Evolutionary conservation across 2,329 filamentous ascomycete genomes (phyloP), one percentile per base, ranked within the genome.

Genomic region (Zelopaecilomyces penicillatus): DNA sequence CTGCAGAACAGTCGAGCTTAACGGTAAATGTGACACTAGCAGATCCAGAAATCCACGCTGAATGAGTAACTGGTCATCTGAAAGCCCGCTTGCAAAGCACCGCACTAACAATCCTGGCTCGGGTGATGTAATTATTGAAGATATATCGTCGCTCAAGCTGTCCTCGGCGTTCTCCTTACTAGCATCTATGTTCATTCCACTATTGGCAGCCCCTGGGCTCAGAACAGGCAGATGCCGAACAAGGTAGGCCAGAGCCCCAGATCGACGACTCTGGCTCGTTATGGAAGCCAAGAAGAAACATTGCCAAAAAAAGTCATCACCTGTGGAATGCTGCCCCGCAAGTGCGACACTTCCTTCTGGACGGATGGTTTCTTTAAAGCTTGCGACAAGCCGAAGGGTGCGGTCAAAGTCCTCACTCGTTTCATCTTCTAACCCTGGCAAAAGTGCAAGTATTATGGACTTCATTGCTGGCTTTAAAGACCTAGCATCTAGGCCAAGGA

Each of bases 341-440:
- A 71, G 72, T 43, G 65, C 68, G 51, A 75, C 67, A 48, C 74
- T 73, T 28, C 66, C 65, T 6, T 65, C 54, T 29, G 80, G 68
- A 46, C 82, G 73, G 55, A 89, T 77, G 39, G 78, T 75, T 47
- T 75, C 66, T 57, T 90, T 88, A 61, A 97, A 81, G 45, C 77
- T 81, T 54, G 93, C 84, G 39, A 97, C 62, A 7, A 95, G 78
- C 46, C 76, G 78, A 45, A 95, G 63, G 2, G 90, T 94, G 43
- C 86, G 78, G 50, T 97, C 91, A 62, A 97, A 98, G 60, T 98
- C 94, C 60, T 98, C 93, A 52, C 90, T 94, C 6, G 88, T 94
- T 62, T 97, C 93, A 53, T 98, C 93, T 63, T 98, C 93, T 3
- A 98, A 67, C 0, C 90, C 93, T 0, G 93, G 93, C 3, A 98